These are phyloP conservation scores for Colletotrichum higginsianum DNA, from an alignment of 2,329 filamentous ascomycete species.

Conservation along the genomic window DNA sequence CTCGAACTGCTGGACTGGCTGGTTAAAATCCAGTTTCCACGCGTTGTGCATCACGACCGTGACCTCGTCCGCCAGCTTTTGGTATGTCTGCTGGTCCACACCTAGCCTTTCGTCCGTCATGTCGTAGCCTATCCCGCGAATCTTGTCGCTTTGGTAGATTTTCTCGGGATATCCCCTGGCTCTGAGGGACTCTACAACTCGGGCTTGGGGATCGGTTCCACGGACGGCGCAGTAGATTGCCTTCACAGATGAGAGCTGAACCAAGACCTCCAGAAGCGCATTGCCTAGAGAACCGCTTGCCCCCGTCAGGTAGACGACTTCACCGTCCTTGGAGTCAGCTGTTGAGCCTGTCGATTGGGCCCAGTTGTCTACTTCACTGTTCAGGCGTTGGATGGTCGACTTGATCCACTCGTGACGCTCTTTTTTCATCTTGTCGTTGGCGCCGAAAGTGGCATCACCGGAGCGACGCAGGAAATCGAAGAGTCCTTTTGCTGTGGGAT, in stretches of 20 bases:
- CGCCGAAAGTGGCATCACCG: not conserved
- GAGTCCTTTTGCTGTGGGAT: conserved; percentile 1
- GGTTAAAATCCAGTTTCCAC: conserved; percentile 37
- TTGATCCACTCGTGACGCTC: conserved; percentile 2
- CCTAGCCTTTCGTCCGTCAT: conserved; percentile 14
- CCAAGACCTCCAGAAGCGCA: conserved; percentile 22
- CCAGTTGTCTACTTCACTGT: conserved; percentile 7
- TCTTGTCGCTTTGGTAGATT: conserved; percentile 18
- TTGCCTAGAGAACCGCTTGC: conserved; percentile 29
- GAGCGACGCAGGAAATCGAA: not conserved
- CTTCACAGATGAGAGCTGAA: not conserved
- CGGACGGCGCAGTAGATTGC: conserved; percentile 27
- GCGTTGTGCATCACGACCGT: conserved; percentile 31
- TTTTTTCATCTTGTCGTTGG: not conserved
- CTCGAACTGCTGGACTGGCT: conserved; percentile 30
- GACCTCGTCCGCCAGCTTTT: not conserved
- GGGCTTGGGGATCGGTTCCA: conserved; percentile 2
- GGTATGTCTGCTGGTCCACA: not conserved
- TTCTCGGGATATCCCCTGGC: conserved; percentile 9
- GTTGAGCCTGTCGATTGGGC: not conserved
- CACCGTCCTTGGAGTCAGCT: not conserved
- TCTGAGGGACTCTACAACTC: not conserved
- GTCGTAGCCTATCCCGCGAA: conserved; percentile 17
- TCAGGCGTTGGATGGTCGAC: conserved; percentile 8
- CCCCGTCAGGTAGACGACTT: conserved; percentile 21